Evolutionary conservation across 2,329 filamentous ascomycete species (phyloP).

Genomic region (Aspergillus sp.): DNA sequence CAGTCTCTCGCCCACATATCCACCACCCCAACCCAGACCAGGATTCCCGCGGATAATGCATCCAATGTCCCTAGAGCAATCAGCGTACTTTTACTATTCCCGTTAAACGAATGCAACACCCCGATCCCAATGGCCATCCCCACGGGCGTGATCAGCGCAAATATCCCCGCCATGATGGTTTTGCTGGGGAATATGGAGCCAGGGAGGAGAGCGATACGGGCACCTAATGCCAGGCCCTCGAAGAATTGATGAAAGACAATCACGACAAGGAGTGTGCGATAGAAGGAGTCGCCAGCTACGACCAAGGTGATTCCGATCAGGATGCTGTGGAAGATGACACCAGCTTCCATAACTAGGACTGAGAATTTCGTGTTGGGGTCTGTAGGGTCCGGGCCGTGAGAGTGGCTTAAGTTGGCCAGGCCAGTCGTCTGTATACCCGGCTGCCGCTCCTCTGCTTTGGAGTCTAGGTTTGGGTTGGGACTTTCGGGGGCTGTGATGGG

Average conservation of each 20-base stretch:
- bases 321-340: slow-evolving; percentile 63
- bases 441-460: slow-evolving; percentile 1
- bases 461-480: slow-evolving; percentile 4
- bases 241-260: slow-evolving; percentile 75
- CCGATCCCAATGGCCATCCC: slow-evolving; percentile 76
- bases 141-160: slow-evolving; percentile 64
- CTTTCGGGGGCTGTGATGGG: slow-evolving; percentile 4
- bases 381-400: slow-evolving; percentile 24
- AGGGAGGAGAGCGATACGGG: slow-evolving; percentile 55
- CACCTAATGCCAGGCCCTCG: slow-evolving; percentile 65
- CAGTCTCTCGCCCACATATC: slow-evolving; percentile 75
- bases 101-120: slow-evolving; percentile 62
- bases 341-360: slow-evolving; percentile 62
- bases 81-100: slow-evolving; percentile 60
- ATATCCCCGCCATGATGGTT: slow-evolving; percentile 53
- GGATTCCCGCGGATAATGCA: slow-evolving; percentile 64
- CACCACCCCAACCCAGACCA: slow-evolving; percentile 71
- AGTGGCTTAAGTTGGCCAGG: slow-evolving; percentile 24
- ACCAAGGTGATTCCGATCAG: slow-evolving; percentile 45
- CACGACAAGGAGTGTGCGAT: slow-evolving; percentile 49
- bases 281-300: slow-evolving; percentile 44
- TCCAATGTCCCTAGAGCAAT: slow-evolving; percentile 66
- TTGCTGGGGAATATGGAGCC: slow-evolving; percentile 33
- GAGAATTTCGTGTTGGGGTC: slow-evolving; percentile 46
- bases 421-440: slow-evolving; percentile 2